Conservation (phyloP, 2,329 filamentous ascomycete species). For the Ceratocystis colombiana region DNA sequence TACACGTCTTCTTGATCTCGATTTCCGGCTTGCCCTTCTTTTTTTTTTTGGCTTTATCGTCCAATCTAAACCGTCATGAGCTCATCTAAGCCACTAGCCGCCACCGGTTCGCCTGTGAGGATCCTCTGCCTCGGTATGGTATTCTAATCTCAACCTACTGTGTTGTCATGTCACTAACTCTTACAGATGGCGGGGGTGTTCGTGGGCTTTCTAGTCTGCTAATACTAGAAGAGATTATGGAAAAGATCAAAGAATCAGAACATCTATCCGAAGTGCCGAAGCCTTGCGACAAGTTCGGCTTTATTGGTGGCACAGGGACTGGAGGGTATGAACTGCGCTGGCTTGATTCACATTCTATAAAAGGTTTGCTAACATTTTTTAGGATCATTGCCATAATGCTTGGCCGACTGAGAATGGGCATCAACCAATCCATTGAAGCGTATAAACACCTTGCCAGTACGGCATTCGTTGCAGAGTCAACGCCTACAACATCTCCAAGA, state of each 20-base stretch:
- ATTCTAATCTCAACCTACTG: too few relatives aligned
- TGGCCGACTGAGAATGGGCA: background rate
- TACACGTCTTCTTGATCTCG: too few relatives aligned
- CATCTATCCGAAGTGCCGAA: conserved; percentile 26
- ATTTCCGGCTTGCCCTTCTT: too few relatives aligned
- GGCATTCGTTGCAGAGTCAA: background rate
- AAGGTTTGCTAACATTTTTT: too few relatives aligned
- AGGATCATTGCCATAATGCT: background rate
- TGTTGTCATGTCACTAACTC: too few relatives aligned
- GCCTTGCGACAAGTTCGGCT: conserved; percentile 30
- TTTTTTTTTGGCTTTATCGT: too few relatives aligned
- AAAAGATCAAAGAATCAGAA: conserved; percentile 25
- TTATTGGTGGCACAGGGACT: conserved; percentile 31
- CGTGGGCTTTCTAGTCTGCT: conserved; percentile 30
- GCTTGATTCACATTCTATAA: too few relatives aligned
- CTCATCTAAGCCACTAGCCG: too few relatives aligned
- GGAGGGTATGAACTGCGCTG: conserved; percentile 28
- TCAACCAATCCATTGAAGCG: background rate
- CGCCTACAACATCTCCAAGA: background rate
- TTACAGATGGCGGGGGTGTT: conserved; percentile 29
- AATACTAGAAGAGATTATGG: conserved; percentile 29
- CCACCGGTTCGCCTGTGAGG: too few relatives aligned
- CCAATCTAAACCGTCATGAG: too few relatives aligned
- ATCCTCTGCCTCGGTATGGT: too few relatives aligned
- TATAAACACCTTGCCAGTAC: background rate